Percentiles rank a stretch among this genome's conserved stretches.
These are phyloP conservation scores for Solanum pinnatisectum DNA, from an alignment of 257 asterid species.

Conservation along the genomic window DNA sequence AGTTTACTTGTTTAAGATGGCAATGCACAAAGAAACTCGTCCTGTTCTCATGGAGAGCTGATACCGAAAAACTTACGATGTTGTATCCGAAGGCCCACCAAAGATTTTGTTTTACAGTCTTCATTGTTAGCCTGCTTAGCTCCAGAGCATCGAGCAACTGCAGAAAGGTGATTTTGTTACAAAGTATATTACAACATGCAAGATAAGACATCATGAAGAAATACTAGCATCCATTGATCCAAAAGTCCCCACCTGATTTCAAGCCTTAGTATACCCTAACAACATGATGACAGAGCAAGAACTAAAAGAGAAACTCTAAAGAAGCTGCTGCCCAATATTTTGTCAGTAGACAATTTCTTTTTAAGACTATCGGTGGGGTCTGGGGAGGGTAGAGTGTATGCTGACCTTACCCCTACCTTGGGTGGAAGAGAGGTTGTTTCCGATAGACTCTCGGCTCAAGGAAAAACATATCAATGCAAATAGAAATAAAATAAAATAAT, in stretches of 20 bases:
- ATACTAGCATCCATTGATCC: not conserved
- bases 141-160: constrained; percentile 97
- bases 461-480: not conserved
- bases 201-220: not conserved
- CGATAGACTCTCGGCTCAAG: not conserved
- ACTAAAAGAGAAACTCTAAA: not conserved
- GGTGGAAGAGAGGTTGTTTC: not conserved
- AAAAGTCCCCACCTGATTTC: not conserved
- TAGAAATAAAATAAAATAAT: not conserved
- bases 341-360: not conserved
- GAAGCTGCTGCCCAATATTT: not conserved
- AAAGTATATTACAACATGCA: not conserved
- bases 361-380: not conserved
- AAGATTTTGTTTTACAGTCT: constrained; percentile 89
- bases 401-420: not conserved
- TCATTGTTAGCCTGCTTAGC: constrained; percentile 93
- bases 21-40: not conserved
- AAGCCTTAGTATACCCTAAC: not conserved
- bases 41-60: not conserved
- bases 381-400: not conserved
- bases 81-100: constrained; percentile 99
- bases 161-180: constrained; percentile 3
- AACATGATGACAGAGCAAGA: not conserved
- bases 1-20: not conserved
- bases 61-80: constrained; percentile 49